Evolutionary conservation across 2,329 filamentous ascomycete species (phyloP), one percentile per base, ranked within the genome.

Genomic region (Thielaviopsis punctulata): DNA sequence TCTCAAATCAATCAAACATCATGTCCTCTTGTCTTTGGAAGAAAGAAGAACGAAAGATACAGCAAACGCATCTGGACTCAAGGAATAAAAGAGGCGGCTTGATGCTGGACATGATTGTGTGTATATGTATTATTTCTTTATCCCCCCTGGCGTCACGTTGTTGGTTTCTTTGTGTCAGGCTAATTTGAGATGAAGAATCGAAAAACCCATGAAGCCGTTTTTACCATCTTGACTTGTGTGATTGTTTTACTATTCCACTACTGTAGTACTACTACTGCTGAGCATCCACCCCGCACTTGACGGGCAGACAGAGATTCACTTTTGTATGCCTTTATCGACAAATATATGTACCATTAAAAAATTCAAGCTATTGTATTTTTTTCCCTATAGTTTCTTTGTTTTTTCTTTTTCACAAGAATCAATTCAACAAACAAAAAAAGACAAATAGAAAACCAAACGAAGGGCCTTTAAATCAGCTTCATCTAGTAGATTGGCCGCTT

Each of bases 401-500:
- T 21, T 43, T 13, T 43, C 39, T 43, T 43, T 13, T 22, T 46
- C 7, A 25, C 24, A 39, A 23, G n/a, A 27, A 47, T 4, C n/a
- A 27, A 48, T 53, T n/a, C 41, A 33, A 48, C 41, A 51, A 54
- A 36, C 27, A 58, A 46, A 49, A 27, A 43, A 39, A 48, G 21
- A 43, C n/a, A 19, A n/a, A 30, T 41, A 33, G 9, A 12, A 47
- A 19, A 24, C 7, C 10, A 30, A 21, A 50, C 45, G 44, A 55
- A 47, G 54, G 50, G 36, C 54, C 45, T 48, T 23, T 47, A 19
- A 33, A 18, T 12, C n/a, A 36, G 18, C 41, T 21, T 44, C 41
- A 23, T 47, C 62, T 62, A 70, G 54, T 69, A 71, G 48, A 69
- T 64, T 18, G 68, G 68, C 52, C 67, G 62, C 25, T 52, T 52